phyloP scores from a whole-genome alignment of 441 rosid genomes.

The Erysimum cheiri region DNA sequence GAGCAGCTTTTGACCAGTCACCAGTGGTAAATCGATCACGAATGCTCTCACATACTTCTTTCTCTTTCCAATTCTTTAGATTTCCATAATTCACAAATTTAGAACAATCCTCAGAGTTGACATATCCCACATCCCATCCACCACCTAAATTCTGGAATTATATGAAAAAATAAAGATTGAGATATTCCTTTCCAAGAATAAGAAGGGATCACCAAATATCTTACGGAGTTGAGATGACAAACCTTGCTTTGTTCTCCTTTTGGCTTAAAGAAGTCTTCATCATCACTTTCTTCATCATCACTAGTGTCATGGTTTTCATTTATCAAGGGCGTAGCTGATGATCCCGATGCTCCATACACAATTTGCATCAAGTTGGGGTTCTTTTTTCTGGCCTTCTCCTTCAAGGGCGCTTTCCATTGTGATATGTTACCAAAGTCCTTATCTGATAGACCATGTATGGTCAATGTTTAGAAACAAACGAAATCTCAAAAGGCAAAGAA shows the following conservation, averaged over 20 bases:
- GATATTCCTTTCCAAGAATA: not conserved
- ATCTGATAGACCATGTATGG: constrained; percentile 43
- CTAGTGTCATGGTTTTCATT: constrained; percentile 51
- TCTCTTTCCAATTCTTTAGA: constrained; percentile 73
- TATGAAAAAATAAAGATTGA: constrained; percentile 27
- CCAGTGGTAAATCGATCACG: constrained; percentile 92
- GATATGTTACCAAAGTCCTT: constrained; percentile 73
- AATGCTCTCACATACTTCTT: constrained; percentile 65
- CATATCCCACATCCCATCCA: constrained; percentile 51
- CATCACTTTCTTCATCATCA: constrained; percentile 68
- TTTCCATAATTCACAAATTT: constrained; percentile 58
- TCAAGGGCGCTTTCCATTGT: constrained; percentile 81
- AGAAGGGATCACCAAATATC: constrained; percentile 16
- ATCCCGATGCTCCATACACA: constrained; percentile 69
- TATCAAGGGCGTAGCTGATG: constrained; percentile 43
- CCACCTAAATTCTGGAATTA: constrained; percentile 57
- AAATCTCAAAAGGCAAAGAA: constrained; percentile 17
- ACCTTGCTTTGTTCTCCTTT: constrained; percentile 83
- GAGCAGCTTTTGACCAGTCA: constrained; percentile 82
- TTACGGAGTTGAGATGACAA: constrained; percentile 30
- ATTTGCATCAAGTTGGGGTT: constrained; percentile 72
- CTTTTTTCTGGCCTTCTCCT: constrained; percentile 64
- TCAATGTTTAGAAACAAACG: constrained; percentile 35
- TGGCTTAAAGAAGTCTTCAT: constrained; percentile 84
- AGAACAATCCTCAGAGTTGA: constrained; percentile 73